Evolutionary conservation across 768 basidiomycete genomes (phyloP), one percentile per base, ranked within the genome.

Genomic region (Tubosaeta sp.): DNA sequence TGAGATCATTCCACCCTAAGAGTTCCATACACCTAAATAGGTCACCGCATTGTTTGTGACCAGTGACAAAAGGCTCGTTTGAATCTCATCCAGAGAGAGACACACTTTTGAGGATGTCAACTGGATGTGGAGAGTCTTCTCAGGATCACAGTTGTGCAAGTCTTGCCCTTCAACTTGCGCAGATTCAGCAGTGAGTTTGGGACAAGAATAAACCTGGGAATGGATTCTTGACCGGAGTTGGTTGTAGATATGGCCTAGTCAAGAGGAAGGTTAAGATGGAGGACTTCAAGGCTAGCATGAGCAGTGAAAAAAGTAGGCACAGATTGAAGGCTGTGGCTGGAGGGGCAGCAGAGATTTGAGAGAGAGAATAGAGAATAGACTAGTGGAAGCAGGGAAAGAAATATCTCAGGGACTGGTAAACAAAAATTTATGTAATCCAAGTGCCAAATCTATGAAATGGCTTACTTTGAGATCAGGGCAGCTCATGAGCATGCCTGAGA

Each of bases 401-500:
- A 41, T 83, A 57, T 85, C 82, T 39, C 19, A 58, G 43, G 24
- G 48, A 54, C 59, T 64, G 18, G 14, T 19, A 8, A 48, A 24
- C 1, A 6, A 14, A 16, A 0, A 25, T 42, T 53, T 31, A n/a
- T n/a, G n/a, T n/a, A 57, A 43, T 27, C 29, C 13, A 44, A n/a
- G 21, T 2, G n/a, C 19, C 29, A 18, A 11, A 9, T 16, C 14
- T 10, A 18, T 0, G 11, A 5, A 9, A 12, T 11, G 11, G 16
- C 63, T 49, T 65, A 80, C 80, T 68, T 81, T 74, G 22, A 87
- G 70, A 56, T 80, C 78, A 0, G 81, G 78, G 52, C 82, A 84
- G 47, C 74, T 72, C 29, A 74, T 71, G 22, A 86, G 71, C 65
- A 86, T 76, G 1, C 66, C 63, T 7, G 73, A 72, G 36, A 85